Evolutionary conservation across 768 basidiomycete genomes (phyloP), one percentile per base, ranked within the genome.

Genomic region (Mycena olivaceomarginata): DNA sequence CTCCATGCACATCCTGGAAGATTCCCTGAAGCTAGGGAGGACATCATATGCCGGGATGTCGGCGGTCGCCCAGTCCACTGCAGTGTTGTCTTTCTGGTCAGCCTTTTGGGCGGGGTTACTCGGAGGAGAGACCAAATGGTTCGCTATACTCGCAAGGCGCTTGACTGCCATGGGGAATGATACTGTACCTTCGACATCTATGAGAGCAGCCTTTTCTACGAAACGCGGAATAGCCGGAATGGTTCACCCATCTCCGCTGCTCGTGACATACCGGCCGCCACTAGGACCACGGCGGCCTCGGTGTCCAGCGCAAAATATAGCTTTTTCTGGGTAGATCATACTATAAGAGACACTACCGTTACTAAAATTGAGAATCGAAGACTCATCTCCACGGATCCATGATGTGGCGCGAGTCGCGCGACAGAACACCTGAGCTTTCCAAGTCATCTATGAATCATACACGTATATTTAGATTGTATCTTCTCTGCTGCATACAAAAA

Each of bases 1-100:
- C 86, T 87, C 94, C 94, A 94, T 3, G 93, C 94, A 71, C 93
- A 94, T 12, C 93, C 94, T 67, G 82, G 88, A 84, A 80, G 90
- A 81, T 85, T 90, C 86, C 86, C 87, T 92, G 88, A 83, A 93
- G 16, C 18, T 53, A 48, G 77, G 77, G 39, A 75, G 71, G 7
- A 89, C 10, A 83, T 83, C 3, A 89, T 88, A 75, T 2, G 10
- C 25, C 12, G 77, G 77, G 16, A 78, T 46, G 31, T 53, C 37
- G 18, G 74, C 77, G 7, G 70, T 75, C 70, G 77, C 72, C 77
- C 77, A 78, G 56, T 78, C 77, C 59, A 72, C 73, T 3, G 22
- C 25, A 25, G 67, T 20, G 31, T 41, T 16, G 20, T 63, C 68
- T 18, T 18, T 37, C 43, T 64, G 41, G 59, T 2, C 11, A 8